These are phyloP conservation scores for Fusarium odoratissimum DNA, from an alignment of 2,329 filamentous ascomycete genomes.

Conservation along the genomic window DNA sequence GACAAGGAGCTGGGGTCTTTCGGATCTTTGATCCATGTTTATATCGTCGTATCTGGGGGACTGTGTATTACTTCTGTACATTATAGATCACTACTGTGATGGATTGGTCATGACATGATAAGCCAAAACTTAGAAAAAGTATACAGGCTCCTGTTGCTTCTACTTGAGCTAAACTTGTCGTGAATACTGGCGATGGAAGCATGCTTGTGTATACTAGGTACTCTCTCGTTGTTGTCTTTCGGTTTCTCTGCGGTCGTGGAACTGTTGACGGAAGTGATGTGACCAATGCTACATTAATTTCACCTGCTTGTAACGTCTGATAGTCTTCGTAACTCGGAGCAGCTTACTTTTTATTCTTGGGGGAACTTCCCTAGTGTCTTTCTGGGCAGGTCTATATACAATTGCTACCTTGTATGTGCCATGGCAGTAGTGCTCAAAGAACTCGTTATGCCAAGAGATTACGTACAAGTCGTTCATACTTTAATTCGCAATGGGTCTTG, in stretches of 20 bases:
- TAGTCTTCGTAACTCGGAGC: neutral
- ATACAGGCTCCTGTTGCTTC: neutral
- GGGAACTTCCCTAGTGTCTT: neutral
- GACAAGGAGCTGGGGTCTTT: neutral
- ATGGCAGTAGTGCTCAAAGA: no score
- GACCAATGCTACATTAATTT: neutral
- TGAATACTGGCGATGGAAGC: neutral
- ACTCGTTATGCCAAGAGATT: neutral
- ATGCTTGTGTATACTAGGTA: neutral
- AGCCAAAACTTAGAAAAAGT: neutral
- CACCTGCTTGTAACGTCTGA: neutral
- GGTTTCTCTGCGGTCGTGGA: neutral
- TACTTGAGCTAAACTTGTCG: neutral
- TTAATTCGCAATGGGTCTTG: neutral
- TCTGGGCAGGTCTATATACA: neutral
- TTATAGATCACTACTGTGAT: slow-evolving; percentile 4
- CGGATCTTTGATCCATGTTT: slow-evolving; percentile 7
- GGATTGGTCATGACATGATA: neutral
- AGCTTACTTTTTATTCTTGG: neutral
- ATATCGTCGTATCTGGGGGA: neutral
- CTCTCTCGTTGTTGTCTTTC: neutral
- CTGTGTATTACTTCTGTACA: slow-evolving; percentile 18
- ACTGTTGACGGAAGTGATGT: neutral
- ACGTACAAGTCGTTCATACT: neutral
- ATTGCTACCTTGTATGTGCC: neutral